Evolutionary conservation across 1,284 basidiomycete genomes (phyloP), one percentile per base, ranked within the genome.

Genomic region (Marasmius oreades): DNA sequence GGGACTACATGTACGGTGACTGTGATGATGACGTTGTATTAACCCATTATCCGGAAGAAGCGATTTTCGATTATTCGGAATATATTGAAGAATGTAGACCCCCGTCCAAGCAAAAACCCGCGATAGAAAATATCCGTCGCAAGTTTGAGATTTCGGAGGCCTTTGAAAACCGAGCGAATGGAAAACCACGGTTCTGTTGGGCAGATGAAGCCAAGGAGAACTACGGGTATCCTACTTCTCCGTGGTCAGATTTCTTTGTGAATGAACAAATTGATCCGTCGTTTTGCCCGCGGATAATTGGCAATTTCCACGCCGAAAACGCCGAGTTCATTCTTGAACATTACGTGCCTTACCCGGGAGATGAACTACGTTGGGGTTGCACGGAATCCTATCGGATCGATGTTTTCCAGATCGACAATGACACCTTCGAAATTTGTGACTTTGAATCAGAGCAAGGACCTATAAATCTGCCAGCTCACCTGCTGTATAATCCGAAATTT

Each of bases 221-320:
- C 5, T 51, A n/a, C 33, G 55, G 55, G 8, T 55, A 51, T 20
- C 51, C 55, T 6, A 31, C 52, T 24, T 33, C 55, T n/a, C 16
- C 2, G 1, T 52, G 23, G 18, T 56, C 55, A 2, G 43, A 56
- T n/a, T 55, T 55, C 36, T 42, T 42, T n/a, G 7, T 56, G 12
- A 11, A 52, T 7, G 16, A 45, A 16, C 20, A 34, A 22, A 5
- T 52, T 10, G 51, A 52, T 18, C 18, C n/a, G n/a, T n/a, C n/a
- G n/a, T n/a, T n/a, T n/a, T n/a, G n/a, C n/a, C n/a, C n/a, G n/a
- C n/a, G n/a, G n/a, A n/a, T n/a, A n/a, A n/a, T n/a, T n/a, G n/a
- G n/a, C n/a, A n/a, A n/a, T n/a, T n/a, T n/a, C n/a, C n/a, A n/a
- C n/a, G n/a, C n/a, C n/a, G n/a, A n/a, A n/a, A n/a, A n/a, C n/a